phyloP scores from a whole-genome alignment of 2,329 filamentous ascomycete species.

The Botrytis pseudocinerea region DNA sequence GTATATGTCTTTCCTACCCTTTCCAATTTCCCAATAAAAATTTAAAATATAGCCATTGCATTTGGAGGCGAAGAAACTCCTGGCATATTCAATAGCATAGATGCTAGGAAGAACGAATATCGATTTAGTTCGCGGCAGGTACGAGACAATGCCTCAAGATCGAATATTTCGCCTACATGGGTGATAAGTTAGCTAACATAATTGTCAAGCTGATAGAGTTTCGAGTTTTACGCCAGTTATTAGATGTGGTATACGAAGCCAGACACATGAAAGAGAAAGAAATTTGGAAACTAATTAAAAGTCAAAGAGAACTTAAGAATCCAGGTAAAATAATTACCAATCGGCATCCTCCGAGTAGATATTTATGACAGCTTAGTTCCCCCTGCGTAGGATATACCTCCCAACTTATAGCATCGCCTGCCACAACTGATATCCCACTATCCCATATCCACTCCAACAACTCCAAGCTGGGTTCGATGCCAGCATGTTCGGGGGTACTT shows the following conservation, averaged over 20 bases:
- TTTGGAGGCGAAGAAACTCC: conserved; percentile 35
- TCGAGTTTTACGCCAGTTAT: no score
- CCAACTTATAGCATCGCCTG: conserved; percentile 17
- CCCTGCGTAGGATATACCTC: conserved; percentile 8
- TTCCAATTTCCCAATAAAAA: neutral
- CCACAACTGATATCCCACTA: conserved; percentile 8
- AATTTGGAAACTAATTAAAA: neutral
- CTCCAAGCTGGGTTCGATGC: conserved; percentile 16
- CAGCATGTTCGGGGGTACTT: conserved; percentile 7
- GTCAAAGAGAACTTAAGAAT: neutral
- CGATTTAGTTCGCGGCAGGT: conserved; percentile 53
- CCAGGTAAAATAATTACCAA: conserved; percentile 27
- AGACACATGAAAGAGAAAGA: neutral
- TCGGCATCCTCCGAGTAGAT: conserved; percentile 23
- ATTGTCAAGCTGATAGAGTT: accelerated
- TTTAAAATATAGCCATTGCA: conserved; percentile 35
- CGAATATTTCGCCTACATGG: conserved; percentile 41
- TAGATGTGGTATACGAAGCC: neutral
- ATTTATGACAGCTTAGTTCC: conserved; percentile 18
- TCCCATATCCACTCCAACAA: conserved; percentile 19
- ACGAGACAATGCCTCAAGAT: conserved; percentile 38
- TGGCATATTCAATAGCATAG: conserved; percentile 53
- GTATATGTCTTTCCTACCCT: neutral
- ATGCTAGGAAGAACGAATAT: conserved; percentile 64
- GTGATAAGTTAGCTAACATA: neutral